Base-by-base conservation (phyloP, 768 basidiomycete species). In the Psilocybe azurescens region DNA sequence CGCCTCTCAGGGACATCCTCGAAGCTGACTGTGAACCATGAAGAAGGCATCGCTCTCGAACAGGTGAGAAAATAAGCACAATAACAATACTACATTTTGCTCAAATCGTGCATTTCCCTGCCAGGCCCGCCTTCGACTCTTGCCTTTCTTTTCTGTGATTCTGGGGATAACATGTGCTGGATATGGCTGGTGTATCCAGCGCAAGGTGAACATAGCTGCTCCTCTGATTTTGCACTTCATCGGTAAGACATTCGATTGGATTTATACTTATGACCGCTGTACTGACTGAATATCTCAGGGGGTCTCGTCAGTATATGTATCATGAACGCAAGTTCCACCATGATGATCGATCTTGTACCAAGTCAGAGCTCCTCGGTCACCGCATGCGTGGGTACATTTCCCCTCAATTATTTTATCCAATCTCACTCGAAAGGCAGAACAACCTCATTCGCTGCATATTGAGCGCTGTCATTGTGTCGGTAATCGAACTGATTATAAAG, bases 401-500 rank as follows among this genome's bases (percentile, higher is more conserved):
- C 41, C 18, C 10, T 7, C 16, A 46, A 16, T 38, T 13, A 46
- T 13, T 28, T 20, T 50, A 39, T 47, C 14, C 7, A 44, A 32
- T 49, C 2, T 24, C 36, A 20, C 32, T 20, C 24, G 9, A 46
- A 29, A 30, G 4, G 39, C 44, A 93, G 91, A 91, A 88, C 70
- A 92, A 91, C 65, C 73, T 91, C 20, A 80, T 89, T 11, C 86
- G 90, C 33, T 90, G 90, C 69, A 77, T 79, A 2, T 63, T 89
- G 44, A 86, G 86, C 53, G 90, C 90, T 2, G 78, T 74, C 0
- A 67, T 83, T 38, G 86, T 91, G 8, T 86, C 90, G 2, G 78
- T 88, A n/a, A 84, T 91, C 49, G 82, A 90, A 59, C 70, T 86
- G 10, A 82, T 91, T 29, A 74, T 90, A 38, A 77, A 79, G 16